Base-by-base conservation (phyloP, 2,329 filamentous ascomycete species). In the Colletotrichum neosansevieriae region DNA sequence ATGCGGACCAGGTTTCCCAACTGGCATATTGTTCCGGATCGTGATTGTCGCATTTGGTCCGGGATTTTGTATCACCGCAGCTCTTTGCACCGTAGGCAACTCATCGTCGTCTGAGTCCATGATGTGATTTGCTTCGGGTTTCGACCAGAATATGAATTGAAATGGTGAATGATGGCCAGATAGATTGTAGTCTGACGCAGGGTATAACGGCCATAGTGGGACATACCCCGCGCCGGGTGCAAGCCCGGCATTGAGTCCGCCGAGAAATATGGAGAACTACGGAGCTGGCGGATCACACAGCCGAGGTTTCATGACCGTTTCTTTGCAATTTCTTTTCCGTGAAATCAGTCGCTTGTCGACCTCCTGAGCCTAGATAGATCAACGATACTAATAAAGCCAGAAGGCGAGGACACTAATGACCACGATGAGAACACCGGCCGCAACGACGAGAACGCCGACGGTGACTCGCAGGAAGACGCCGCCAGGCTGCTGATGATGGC, bases 11-110 rank as follows among this genome's bases (percentile, higher is more conserved):
- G 67, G 58, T 11, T 12, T 56, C 11, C 50, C 58, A 24, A 70
- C 63, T 13, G 63, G 49, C 4, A 68, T 12, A 11, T 70, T 54
- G 4, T 68, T 29, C 4, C 56, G 63, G 1, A 70, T 24, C 0
- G 42, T 15, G 7, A 70, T 34, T 3, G 12, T 36, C 0, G 58
- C 67, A 6, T 59, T 44, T 12, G 64, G 63, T 2, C 67, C 67
- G 1, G 67, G 67, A 13, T 63, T 51, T n/a, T 67, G 53, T 13
- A 70, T 53, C 5, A 68, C 24, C 19, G 56, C 54, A 29, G 67
- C 67, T 13, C 34, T 42, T 12, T 68, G 58, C 34, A 57, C 21
- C 1, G 42, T 32, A 11, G 58, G 67, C 7, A 34, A 2, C 3
- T 40, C 34, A 15, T 60, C 57, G 7, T 60, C 32, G 9, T 50